Evolutionary conservation across 2,329 filamentous ascomycete genomes (phyloP), one percentile per base, ranked within the genome.

Genomic region (Pseudocercospora cruenta): DNA sequence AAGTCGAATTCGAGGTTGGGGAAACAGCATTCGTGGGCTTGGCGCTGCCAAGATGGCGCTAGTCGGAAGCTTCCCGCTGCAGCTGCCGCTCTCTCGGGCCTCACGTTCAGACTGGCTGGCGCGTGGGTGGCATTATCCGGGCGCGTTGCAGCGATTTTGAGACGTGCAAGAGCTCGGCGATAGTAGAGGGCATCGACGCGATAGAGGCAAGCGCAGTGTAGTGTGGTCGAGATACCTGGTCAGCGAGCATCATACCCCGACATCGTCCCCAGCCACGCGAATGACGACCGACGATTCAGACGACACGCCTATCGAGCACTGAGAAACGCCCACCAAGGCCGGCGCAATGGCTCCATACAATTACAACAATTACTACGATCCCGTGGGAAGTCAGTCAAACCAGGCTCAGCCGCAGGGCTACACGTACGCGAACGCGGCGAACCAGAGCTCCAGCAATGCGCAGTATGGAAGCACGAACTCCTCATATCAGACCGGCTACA

Each of bases 361-460:
- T 62, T 65, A 70, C 62, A 71, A 64, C 64, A 73, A 67, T 67
- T 76, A 73, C 69, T 77, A 78, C 67, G 74, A 76, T 54, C 72
- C 75, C 4, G 73, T 72, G 6, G 74, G 74, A 10, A 77, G 75
- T 54, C 74, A 75, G 64, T 64, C 73, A 12, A 73, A 74, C 59
- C 70, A 68, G 36, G 31, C 55, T n/a, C 63, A 65, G n/a, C 53
- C 70, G 24, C 67, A 70, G 43, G 63, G 65, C 24, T 71, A 74
- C 45, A 69, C 63, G 21, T 70, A 73, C 54, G 65, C 66, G 26
- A 53, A 64, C 24, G 64, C 70, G 43, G 61, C 59, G 10, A 58
- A 60, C 22, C 31, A 64, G 54, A 58, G 55, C 22, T 58, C 67
- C 14, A 62, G 62, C 39, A 69, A 54, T 24, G 31, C 63, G 14